Evolutionary conservation across 148 eudicot genomes (phyloP).

Genomic region (Rhododendron williamsianum): DNA sequence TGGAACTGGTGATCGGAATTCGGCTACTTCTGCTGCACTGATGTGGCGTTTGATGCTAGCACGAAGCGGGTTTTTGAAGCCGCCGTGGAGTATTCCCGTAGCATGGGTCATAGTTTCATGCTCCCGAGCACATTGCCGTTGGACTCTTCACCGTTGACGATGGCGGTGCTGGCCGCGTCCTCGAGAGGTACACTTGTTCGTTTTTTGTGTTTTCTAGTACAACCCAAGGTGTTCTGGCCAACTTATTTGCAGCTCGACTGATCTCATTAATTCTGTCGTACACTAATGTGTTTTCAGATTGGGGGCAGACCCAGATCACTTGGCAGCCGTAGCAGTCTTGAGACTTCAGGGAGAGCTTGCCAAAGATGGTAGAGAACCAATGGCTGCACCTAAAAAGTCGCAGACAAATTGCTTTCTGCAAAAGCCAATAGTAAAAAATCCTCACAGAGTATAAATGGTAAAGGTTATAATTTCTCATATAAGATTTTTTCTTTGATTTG

Average conservation of each 20-base stretch:
- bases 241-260: not conserved
- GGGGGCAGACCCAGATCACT: slow-evolving; percentile 39
- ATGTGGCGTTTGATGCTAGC: slow-evolving; percentile 37
- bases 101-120: slow-evolving; percentile 46
- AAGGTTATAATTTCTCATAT: slow-evolving; percentile 2
- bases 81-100: slow-evolving; percentile 54
- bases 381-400: slow-evolving; percentile 27
- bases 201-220: not conserved
- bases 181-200: slow-evolving; percentile 32
- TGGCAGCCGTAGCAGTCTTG: slow-evolving; percentile 46
- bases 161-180: slow-evolving; percentile 41
- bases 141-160: slow-evolving; percentile 55
- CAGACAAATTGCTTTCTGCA: slow-evolving; percentile 26
- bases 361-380: slow-evolving; percentile 56
- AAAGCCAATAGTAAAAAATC: slow-evolving; percentile 20
- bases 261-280: not conserved
- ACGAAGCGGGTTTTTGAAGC: slow-evolving; percentile 53
- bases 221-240: no score
- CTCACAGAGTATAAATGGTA: slow-evolving; percentile 27
- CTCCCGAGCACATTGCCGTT: slow-evolving; percentile 54
- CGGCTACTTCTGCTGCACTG: slow-evolving; percentile 32
- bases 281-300: slow-evolving; percentile 37
- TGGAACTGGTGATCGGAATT: not conserved
- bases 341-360: slow-evolving; percentile 60
- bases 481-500: not conserved